phyloP scores from a whole-genome alignment of 345 rosid species.

The Citrus sinensis region DNA sequence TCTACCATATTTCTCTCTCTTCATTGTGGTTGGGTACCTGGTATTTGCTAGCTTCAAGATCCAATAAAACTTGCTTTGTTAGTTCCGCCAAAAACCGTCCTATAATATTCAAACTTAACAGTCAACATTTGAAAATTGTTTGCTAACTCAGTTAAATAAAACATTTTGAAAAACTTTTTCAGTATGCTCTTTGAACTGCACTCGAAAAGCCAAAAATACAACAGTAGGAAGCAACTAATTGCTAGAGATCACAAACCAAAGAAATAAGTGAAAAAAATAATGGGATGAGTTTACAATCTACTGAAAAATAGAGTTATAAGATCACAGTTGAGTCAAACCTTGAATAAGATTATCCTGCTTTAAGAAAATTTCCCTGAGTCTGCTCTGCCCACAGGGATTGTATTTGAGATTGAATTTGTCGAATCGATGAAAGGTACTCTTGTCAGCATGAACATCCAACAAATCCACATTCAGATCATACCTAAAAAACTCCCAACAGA shows the following conservation, averaged over 20 bases:
- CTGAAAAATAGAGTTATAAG: not conserved
- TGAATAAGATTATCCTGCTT: constrained; percentile 60
- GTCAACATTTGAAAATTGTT: not conserved
- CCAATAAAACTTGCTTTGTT: constrained; percentile 49
- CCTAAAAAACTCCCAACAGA: constrained; percentile 22
- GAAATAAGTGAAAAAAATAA: not conserved
- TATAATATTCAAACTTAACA: constrained; percentile 20
- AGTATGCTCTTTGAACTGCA: not conserved
- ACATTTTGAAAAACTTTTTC: not conserved
- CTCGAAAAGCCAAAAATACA: not conserved
- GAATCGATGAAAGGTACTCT: constrained; percentile 53
- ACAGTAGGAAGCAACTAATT: not conserved
- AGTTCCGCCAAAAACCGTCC: constrained; percentile 55
- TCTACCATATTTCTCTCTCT: not conserved
- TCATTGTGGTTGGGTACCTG: constrained; percentile 26
- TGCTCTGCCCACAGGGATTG: constrained; percentile 61
- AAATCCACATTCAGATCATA: constrained; percentile 54
- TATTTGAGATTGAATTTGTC: constrained; percentile 60
- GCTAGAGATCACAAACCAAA: not conserved
- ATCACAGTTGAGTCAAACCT: constrained; percentile 26
- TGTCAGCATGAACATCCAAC: constrained; percentile 59
- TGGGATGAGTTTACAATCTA: not conserved
- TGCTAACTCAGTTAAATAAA: not conserved
- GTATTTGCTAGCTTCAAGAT: constrained; percentile 54
- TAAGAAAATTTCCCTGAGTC: constrained; percentile 54